Conservation (phyloP, 1,284 basidiomycete species). For the Kwoniella shivajii region DNA sequence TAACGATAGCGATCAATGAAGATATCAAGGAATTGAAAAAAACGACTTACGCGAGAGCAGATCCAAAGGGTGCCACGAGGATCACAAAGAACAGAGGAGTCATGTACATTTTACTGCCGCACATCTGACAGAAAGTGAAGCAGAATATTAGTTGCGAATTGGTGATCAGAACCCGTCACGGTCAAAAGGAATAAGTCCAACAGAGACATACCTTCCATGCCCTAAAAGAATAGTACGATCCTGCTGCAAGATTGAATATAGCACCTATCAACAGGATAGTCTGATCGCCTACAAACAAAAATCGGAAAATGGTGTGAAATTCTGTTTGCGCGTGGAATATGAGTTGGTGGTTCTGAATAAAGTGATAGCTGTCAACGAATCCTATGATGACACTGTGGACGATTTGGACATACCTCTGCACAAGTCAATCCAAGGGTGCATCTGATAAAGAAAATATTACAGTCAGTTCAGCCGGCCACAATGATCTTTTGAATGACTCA, state of each 20-base stretch:
- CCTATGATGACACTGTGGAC: no score
- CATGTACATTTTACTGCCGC: neutral
- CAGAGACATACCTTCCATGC: slow-evolving; percentile 1
- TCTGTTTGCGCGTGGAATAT: slow-evolving; percentile 1
- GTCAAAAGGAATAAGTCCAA: slow-evolving; percentile 3
- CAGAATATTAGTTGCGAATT: neutral
- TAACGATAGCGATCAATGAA: no score
- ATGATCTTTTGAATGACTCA: no score
- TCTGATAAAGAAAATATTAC: neutral
- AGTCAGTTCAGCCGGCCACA: neutral
- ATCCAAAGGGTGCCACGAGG: neutral
- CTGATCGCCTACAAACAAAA: neutral
- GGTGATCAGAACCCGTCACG: neutral
- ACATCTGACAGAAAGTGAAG: neutral
- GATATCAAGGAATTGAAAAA: no score
- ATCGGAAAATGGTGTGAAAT: slow-evolving; percentile 4
- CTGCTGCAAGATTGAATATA: slow-evolving; percentile 2
- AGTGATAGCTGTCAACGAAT: no score
- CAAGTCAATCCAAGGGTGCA: neutral
- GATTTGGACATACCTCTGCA: neutral
- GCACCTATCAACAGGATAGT: slow-evolving; percentile 3
- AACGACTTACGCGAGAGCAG: neutral
- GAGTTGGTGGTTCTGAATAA: neutral
- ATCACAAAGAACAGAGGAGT: neutral
- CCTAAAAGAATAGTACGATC: slow-evolving; percentile 3